Percentiles rank a stretch among this genome's conserved stretches.
Evolutionary conservation across 1,139 yeast genomes (phyloP).

Genomic region (Blastobotrys illinoisensis): DNA sequence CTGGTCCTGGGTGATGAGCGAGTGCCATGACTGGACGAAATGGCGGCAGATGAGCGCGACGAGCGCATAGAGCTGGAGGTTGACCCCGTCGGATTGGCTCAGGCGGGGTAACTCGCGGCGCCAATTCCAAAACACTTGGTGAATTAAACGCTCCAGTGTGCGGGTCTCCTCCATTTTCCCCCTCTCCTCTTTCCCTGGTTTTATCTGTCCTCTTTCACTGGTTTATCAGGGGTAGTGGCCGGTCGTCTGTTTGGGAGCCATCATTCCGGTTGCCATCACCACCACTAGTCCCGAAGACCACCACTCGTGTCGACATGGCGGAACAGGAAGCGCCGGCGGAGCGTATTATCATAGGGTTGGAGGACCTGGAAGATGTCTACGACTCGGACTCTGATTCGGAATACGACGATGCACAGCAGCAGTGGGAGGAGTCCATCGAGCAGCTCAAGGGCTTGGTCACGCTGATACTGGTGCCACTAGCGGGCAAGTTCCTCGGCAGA

Average conservation of each 20-base stretch:
- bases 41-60: conserved; percentile 41
- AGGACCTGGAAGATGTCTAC: conserved; percentile 3
- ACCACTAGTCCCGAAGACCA: not conserved
- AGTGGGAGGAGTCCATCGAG: conserved; percentile 72
- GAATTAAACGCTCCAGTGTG: conserved; percentile 24
- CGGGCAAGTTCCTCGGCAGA: conserved; percentile 70
- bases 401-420: conserved; percentile 51
- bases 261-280: not conserved
- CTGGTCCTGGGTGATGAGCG: conserved; percentile 37
- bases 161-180: not conserved
- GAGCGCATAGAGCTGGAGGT: conserved; percentile 41
- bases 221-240: not conserved
- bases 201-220: not conserved
- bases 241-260: not conserved
- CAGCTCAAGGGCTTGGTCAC: conserved; percentile 56
- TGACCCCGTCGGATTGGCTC: conserved; percentile 33
- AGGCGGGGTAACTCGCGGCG: conserved; percentile 31
- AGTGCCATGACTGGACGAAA: conserved; percentile 45
- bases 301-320: not conserved
- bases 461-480: conserved; percentile 57
- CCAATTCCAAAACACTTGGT: conserved; percentile 26
- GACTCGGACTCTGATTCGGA: conserved; percentile 13
- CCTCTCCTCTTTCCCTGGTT: not conserved
- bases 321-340: conserved; percentile 1
- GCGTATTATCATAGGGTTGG: not conserved